A percentile compares a stretch with the other conserved stretches of the same genome.
Conservation (phyloP, 106 monocot species). For the Acanthochlamys bracteata region DNA sequence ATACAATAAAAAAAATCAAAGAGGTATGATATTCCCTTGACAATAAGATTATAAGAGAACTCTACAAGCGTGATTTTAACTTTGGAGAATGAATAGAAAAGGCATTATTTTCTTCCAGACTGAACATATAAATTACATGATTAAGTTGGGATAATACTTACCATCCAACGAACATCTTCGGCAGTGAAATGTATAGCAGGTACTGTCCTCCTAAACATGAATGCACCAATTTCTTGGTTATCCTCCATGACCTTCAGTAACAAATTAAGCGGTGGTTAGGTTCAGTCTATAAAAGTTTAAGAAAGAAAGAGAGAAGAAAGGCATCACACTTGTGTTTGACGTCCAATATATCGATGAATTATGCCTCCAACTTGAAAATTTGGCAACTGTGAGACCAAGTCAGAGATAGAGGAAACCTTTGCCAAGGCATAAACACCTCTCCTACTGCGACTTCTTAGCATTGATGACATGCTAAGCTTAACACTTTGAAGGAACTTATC, state of each 20-base stretch:
- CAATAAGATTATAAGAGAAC: no score
- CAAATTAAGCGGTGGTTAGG: background rate
- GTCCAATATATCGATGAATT: constrained; percentile 89
- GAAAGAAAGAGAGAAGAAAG: constrained; percentile 1
- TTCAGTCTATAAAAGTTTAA: background rate
- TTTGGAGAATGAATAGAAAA: no score
- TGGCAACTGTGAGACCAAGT: constrained; percentile 68
- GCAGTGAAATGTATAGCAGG: constrained; percentile 79
- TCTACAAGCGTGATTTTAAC: no score
- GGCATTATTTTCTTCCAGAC: background rate
- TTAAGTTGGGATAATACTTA: constrained; percentile 19
- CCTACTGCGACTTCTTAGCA: constrained; percentile 36
- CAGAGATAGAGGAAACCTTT: constrained; percentile 53
- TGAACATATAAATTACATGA: background rate
- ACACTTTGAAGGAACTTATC: constrained; percentile 90
- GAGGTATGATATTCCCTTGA: no score
- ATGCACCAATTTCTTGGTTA: constrained; percentile 97
- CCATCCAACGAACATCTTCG: constrained; percentile 97
- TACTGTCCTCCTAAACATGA: constrained; percentile 92
- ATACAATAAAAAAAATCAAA: no score
- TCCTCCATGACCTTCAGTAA: constrained; percentile 90
- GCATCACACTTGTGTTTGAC: constrained; percentile 78
- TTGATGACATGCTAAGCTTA: constrained; percentile 54
- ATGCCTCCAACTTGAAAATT: constrained; percentile 84
- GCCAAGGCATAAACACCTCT: constrained; percentile 40